Conservation (phyloP, 441 rosid species). For the Arabidopsis hybrid region DNA sequence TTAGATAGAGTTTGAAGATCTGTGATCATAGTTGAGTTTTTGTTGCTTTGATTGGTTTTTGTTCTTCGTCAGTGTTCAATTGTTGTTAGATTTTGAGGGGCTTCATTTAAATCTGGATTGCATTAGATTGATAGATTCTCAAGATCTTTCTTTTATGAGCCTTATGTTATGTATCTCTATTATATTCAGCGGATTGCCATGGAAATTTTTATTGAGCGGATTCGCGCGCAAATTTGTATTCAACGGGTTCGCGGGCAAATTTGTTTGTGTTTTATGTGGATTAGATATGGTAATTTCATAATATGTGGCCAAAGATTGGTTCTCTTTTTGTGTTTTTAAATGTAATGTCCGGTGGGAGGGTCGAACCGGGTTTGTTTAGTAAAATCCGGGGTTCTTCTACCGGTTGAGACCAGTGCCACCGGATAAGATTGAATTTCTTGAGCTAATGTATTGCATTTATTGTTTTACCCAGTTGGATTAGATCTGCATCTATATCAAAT, state of each 20-base stretch:
- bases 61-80: slow-evolving; percentile 8
- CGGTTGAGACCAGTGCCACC: slow-evolving; percentile 6
- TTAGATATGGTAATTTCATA: slow-evolving; percentile 6
- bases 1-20: slow-evolving; percentile 4
- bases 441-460: slow-evolving; percentile 27
- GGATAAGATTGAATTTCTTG: slow-evolving; percentile 12
- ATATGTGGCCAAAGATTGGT: slow-evolving; percentile 19
- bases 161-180: slow-evolving; percentile 18
- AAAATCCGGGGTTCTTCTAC: not conserved
- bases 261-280: not conserved
- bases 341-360: not conserved
- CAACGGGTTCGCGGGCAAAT: not conserved
- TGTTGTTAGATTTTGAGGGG: slow-evolving; percentile 12
- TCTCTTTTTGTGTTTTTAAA: not conserved
- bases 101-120: slow-evolving; percentile 20
- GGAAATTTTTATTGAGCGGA: slow-evolving; percentile 8
- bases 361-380: slow-evolving; percentile 25
- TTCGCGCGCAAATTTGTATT: not conserved
- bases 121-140: slow-evolving; percentile 25
- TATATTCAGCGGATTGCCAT: slow-evolving; percentile 5
- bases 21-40: slow-evolving; percentile 21
- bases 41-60: slow-evolving; percentile 7
- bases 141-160: slow-evolving; percentile 3
- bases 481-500: slow-evolving; percentile 18
- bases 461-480: slow-evolving; percentile 19